Conservation (phyloP, 495 filamentous ascomycete species). For the Cercophora newfieldiana region DNA sequence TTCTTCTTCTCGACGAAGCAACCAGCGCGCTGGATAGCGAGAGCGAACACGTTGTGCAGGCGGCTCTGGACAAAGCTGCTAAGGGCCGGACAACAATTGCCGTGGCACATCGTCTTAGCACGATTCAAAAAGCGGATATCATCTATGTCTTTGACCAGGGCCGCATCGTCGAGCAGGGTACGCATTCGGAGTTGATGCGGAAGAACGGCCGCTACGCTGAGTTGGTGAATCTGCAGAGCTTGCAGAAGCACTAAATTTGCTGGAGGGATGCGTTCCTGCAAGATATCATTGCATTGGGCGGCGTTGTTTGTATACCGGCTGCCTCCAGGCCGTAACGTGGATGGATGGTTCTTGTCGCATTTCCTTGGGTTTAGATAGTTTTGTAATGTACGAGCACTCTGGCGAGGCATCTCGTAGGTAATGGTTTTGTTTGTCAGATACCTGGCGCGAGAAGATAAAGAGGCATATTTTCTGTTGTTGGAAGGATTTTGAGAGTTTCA, state of each 20-base stretch:
- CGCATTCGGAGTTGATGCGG: constrained; percentile 53
- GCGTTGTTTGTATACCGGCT: background rate
- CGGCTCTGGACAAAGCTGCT: constrained; percentile 67
- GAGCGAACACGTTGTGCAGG: constrained; percentile 72
- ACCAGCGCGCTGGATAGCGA: constrained; percentile 76
- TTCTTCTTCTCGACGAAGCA: constrained; percentile 80
- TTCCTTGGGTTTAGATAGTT: background rate
- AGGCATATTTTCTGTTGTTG: no score
- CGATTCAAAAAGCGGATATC: constrained; percentile 60
- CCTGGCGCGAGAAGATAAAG: no score
- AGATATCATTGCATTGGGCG: constrained; percentile 13
- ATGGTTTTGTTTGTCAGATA: no score
- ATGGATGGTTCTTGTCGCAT: background rate
- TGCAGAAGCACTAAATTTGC: constrained; percentile 54
- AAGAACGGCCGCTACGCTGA: constrained; percentile 55
- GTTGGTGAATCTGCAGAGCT: constrained; percentile 67
- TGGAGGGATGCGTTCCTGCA: background rate
- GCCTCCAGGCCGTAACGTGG: background rate
- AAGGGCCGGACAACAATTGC: constrained; percentile 70
- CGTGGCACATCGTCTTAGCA: constrained; percentile 66
- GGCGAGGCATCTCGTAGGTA: background rate
- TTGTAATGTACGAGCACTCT: background rate
- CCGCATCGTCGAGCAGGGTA: constrained; percentile 57
- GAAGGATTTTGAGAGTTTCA: no score
- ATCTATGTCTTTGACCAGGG: constrained; percentile 60